Percentiles rank a stretch among this genome's conserved stretches.
Evolutionary conservation across 2,329 filamentous ascomycete genomes (phyloP).

Genomic region (Thermoascus crustaceus): DNA sequence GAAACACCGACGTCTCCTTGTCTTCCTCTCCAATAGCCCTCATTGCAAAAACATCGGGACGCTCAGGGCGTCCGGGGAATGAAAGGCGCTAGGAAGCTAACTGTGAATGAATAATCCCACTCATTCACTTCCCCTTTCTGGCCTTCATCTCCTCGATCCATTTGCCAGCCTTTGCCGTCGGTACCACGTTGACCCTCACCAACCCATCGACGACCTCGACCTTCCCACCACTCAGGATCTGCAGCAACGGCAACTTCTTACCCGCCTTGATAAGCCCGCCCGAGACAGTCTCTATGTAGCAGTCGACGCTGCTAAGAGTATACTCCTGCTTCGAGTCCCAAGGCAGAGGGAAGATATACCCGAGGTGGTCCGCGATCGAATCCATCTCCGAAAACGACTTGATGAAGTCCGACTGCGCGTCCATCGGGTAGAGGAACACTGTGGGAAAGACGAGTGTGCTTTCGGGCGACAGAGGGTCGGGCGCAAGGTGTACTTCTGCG

Average conservation of each 20-base stretch:
- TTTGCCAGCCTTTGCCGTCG: slow-evolving; percentile 56
- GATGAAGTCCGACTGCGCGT: slow-evolving; percentile 80
- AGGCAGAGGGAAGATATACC: slow-evolving; percentile 77
- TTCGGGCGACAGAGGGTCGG: slow-evolving; percentile 63
- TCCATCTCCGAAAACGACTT: slow-evolving; percentile 77
- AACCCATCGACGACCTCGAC: slow-evolving; percentile 83
- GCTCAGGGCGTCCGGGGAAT: too few relatives aligned
- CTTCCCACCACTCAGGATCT: slow-evolving; percentile 65
- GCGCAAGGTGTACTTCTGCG: slow-evolving; percentile 60
- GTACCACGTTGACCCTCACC: slow-evolving; percentile 74
- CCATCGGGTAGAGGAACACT: slow-evolving; percentile 75
- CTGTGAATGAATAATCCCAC: neutral
- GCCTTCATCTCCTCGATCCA: slow-evolving; percentile 83
- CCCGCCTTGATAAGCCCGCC: slow-evolving; percentile 85
- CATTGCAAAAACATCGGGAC: too few relatives aligned
- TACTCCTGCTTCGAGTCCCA: slow-evolving; percentile 73
- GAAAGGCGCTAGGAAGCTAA: too few relatives aligned
- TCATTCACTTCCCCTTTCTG: slow-evolving; percentile 41
- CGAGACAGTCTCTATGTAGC: slow-evolving; percentile 73
- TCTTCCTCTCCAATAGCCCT: too few relatives aligned
- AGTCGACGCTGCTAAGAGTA: slow-evolving; percentile 59
- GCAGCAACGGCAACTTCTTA: slow-evolving; percentile 69
- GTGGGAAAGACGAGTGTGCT: slow-evolving; percentile 69
- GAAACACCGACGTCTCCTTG: too few relatives aligned
- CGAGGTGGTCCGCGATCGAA: slow-evolving; percentile 65